Conservation (phyloP, 768 basidiomycete species). For the Mycena pura region DNA sequence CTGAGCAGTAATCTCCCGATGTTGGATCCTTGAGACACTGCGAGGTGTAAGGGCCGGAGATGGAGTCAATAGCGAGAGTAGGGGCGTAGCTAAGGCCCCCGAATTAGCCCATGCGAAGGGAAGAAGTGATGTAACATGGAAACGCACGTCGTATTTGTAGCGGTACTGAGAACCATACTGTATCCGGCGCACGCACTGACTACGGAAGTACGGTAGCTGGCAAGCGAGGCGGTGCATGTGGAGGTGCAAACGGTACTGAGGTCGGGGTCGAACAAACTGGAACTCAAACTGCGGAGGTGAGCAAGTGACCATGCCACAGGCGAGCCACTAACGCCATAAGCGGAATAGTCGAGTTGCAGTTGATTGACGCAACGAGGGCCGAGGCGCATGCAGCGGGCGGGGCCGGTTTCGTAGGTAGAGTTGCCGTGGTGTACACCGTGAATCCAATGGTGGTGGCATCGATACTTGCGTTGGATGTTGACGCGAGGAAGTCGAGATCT, state of each 20-base stretch:
- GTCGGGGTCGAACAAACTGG: background rate
- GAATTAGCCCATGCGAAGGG: no score
- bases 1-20: no score
- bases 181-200: background rate
- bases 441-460: background rate
- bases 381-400: conserved; percentile 2
- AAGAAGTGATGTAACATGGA: no score
- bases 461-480: background rate
- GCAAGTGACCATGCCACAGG: background rate
- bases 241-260: conserved; percentile 6
- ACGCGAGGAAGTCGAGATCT: no score
- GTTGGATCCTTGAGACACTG: no score
- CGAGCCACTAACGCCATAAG: background rate
- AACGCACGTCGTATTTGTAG: background rate
- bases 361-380: background rate
- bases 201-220: conserved; percentile 8
- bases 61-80: no score
- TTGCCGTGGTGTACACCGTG: background rate
- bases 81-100: no score
- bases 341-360: conserved; percentile 15
- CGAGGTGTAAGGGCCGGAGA: no score
- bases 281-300: background rate
- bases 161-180: background rate
- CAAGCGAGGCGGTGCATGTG: conserved; percentile 5
- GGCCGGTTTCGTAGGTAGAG: background rate